Evolutionary conservation across 2,329 filamentous ascomycete species (phyloP).

Genomic region (Alternaria brassicicola): DNA sequence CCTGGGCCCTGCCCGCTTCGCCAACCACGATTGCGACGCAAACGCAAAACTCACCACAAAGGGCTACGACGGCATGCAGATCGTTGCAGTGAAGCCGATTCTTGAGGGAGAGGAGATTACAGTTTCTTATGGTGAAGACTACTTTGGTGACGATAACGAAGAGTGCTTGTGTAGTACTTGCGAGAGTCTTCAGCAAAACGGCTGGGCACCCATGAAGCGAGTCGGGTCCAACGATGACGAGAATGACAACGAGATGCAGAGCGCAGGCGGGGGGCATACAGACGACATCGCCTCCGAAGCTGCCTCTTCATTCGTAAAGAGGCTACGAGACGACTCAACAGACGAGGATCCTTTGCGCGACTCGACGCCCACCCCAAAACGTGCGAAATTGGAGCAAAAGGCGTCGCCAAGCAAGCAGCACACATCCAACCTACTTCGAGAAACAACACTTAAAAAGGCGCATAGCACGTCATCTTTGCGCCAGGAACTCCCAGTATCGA

Average conservation of each 20-base stretch:
- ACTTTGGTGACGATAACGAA: slow-evolving; percentile 93
- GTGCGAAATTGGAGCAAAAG: slow-evolving; percentile 20
- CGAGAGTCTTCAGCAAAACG: slow-evolving; percentile 75
- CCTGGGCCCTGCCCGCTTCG: slow-evolving; percentile 92
- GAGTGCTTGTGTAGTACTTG: slow-evolving; percentile 93
- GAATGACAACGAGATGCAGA: slow-evolving; percentile 18
- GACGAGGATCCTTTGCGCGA: slow-evolving; percentile 20
- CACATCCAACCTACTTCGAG: slow-evolving; percentile 25
- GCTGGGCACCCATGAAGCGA: slow-evolving; percentile 69
- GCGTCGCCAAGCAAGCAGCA: slow-evolving; percentile 16
- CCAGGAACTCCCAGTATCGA: slow-evolving; percentile 40
- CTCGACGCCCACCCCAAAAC: slow-evolving; percentile 22
- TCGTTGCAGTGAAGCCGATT: slow-evolving; percentile 83
- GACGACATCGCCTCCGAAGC: slow-evolving; percentile 1
- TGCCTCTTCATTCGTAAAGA: slow-evolving; percentile 28
- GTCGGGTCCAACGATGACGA: slow-evolving; percentile 45
- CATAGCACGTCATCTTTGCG: slow-evolving; percentile 40
- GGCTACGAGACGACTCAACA: slow-evolving; percentile 34
- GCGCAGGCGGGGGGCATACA: slow-evolving; percentile 1
- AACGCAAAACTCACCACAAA: slow-evolving; percentile 87
- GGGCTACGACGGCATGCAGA: slow-evolving; percentile 85
- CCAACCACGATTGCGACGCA: slow-evolving; percentile 94
- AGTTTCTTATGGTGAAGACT: slow-evolving; percentile 92
- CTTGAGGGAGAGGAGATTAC: slow-evolving; percentile 92
- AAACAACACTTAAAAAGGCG: slow-evolving; percentile 41